Evolutionary conservation across 2,329 filamentous ascomycete species (phyloP), one percentile per base, ranked within the genome.

Genomic region (Nigrospora oryzae): DNA sequence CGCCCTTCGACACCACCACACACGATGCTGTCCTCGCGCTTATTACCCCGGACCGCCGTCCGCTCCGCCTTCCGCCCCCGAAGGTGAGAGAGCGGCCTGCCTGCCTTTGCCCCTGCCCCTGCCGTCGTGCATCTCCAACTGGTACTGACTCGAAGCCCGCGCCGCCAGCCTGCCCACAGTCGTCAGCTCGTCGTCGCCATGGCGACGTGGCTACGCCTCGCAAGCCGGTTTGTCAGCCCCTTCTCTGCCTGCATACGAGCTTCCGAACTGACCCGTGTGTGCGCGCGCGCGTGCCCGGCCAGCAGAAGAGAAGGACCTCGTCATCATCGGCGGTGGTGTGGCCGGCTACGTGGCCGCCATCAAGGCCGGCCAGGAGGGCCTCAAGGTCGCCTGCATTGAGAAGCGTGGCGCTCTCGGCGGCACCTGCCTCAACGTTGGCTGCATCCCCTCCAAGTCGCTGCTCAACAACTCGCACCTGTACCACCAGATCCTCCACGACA

Each of bases 391-490:
- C 50, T 98, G 93, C 72, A 94, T 98, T 73, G 93, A 98, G 74
- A 98, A 98, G 80, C 89, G 93, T 64, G 93, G 93, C 56, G 77
- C 81, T 49, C 83, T 98, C 59, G 93, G 93, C 61, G 93, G 93
- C 65, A 98, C 93, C 61, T 98, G 93, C 76, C 75, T 98, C 62
- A 98, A 98, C 68, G 93, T 98, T 63, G 93, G 93, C 72, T 98
- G 93, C 74, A 98, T 98, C 65, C 93, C 93, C 55, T 98, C 93
- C 54, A 98, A 98, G 74, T 96, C 93, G 51, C 88, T 98, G 57
- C 87, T 98, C 68, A 98, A 97, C 83, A 97, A 97, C 79, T 96
- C 93, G 59, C 89, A 96, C 69, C 80, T 97, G 49, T 97, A 97
- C 77, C 91, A 97, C 75, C 86, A 90, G 71, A 86, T 96, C 63